Base-by-base conservation (phyloP, 331 rosid species). In the Spiraea crenata region DNA sequence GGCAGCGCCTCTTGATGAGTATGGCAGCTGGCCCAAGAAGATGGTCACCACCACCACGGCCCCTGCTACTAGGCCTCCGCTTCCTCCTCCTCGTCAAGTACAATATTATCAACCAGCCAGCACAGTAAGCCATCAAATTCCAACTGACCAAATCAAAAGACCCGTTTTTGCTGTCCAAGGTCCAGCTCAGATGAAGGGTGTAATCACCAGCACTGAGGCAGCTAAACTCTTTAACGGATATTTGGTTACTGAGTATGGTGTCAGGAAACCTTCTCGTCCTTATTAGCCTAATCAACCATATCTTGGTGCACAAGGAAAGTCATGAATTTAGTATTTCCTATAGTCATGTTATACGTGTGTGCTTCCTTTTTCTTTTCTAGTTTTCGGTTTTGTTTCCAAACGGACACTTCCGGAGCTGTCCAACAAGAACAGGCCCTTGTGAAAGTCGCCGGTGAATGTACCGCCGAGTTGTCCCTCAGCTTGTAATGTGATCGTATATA, bases 201-300 rank as follows among this genome's bases (percentile, higher is more conserved):
- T 35, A 6, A 19, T 69, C n/a, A 69, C 42, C 10, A 70, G 74
- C 56, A 38, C 31, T 25, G 76, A 72, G 51, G 76, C 69, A 20
- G 76, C 58, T 42, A 31, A 37, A 34, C 15, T 16, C 16, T 66
- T 1, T 34, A 44, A 44, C 2, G 71, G 71, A n/a, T 14, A 6
- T 16, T 25, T 66, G 71, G 5, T 48, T 6, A 46, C 71, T 47
- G 58, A 48, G 34, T 47, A 0, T 25, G 31, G 31, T 25, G 31
- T 13, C 12, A 42, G 5, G 55, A 42, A 54, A 3, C 15, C 54
- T 42, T 3, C 37, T 67, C 37, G 10, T 4, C 15, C 19, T 14
- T 3, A 59, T 7, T 59, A 59, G 20, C 19, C 17, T 9, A 58
- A 8, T 14, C 39, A 17, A 25, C 31, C 31, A 25, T 2, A 2